Evolutionary conservation across 2,329 filamentous ascomycete species (phyloP).

Genomic region (Ascochyta lentis): DNA sequence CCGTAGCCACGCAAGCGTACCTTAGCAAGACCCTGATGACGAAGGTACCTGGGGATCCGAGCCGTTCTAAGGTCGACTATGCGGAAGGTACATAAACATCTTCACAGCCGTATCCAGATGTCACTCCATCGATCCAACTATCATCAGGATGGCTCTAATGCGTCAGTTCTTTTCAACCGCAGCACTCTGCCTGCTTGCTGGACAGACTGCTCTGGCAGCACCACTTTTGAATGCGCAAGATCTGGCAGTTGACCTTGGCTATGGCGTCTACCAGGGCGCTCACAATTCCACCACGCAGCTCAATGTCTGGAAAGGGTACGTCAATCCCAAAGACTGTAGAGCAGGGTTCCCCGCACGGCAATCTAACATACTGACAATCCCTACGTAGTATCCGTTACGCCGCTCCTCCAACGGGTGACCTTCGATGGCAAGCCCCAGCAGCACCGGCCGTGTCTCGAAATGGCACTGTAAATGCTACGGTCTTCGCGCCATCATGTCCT

Average conservation of each 20-base stretch:
- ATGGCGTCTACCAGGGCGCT: conserved; percentile 28
- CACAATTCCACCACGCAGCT: conserved; percentile 24
- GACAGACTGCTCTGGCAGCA: neutral
- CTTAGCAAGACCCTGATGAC: neutral
- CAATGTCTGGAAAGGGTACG: conserved; percentile 37
- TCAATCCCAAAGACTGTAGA: neutral
- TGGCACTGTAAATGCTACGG: conserved; percentile 10
- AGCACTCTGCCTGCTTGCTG: conserved; percentile 2
- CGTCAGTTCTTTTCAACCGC: neutral
- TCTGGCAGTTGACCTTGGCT: conserved; percentile 26
- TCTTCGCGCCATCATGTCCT: conserved; percentile 24
- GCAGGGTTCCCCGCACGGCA: neutral
- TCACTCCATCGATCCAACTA: neutral
- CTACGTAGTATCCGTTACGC: conserved; percentile 32
- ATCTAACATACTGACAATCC: neutral
- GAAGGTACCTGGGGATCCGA: neutral
- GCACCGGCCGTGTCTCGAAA: conserved; percentile 16
- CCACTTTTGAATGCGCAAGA: neutral
- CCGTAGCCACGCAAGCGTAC: neutral
- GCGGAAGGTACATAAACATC: neutral
- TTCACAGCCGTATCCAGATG: neutral
- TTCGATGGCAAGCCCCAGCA: conserved; percentile 29
- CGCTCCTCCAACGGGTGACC: conserved; percentile 21
- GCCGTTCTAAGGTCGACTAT: neutral
- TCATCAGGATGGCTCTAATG: conserved; percentile 1